Evolutionary conservation across 2,329 filamentous ascomycete genomes (phyloP), one percentile per base, ranked within the genome.

Genomic region (Botrytis medusae): DNA sequence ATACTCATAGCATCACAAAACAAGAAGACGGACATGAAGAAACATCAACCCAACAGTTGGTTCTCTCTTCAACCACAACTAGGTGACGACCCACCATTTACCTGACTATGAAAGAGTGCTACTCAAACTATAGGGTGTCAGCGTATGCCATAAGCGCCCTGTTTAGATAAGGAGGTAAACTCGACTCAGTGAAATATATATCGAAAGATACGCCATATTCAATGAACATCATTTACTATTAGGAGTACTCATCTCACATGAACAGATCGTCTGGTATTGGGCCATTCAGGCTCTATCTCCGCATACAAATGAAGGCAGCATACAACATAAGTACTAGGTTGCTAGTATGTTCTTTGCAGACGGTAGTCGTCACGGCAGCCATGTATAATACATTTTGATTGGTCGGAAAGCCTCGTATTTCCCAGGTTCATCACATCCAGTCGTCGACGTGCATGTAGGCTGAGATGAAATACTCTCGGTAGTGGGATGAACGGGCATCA

Each of bases 141-240:
- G 71, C 32, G 5, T 61, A 61, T 44, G 34, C 20, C 22, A 40
- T 72, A 72, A 72, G 71, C 71, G 71, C 71, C 63, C 51, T 60
- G 51, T 46, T 34, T 25, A 42, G 34, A 57, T 25, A 59, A 69
- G 65, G 46, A 18, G 34, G 8, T 25, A 46, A 29, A 37, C n/a
- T 32, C 48, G 29, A 34, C 44, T 34, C 29, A 51, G 29, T 40
- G 40, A 20, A 44, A 57, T n/a, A 51, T 46, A 9, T 4, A 32
- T 57, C 51, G 46, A 64, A 34, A 46, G 62, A 46, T 46, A 64
- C 29, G 29, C 51, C 29, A 40, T 54, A 9, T 44, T 51, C 32
- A 46, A 40, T 37, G 5, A 22, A n/a, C 18, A 34, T 48, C 20
- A 34, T 48, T 6, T 65, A 34, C 29, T 32, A 34, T 48, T 16